Base-by-base conservation (phyloP, 805 yeast species). In the Teunomyces panamensis region DNA sequence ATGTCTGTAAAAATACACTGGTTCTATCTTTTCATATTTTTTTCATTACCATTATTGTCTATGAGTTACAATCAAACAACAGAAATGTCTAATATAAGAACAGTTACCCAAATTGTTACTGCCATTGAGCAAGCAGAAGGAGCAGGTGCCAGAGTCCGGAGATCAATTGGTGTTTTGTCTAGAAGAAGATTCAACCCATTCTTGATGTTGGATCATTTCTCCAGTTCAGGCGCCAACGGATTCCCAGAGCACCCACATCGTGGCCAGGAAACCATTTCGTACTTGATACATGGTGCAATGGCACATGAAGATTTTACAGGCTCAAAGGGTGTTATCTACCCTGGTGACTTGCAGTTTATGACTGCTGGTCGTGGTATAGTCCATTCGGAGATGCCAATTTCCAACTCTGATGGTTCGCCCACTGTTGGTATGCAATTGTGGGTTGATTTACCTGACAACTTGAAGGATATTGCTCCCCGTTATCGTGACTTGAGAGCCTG, bases 311-410 rank as follows among this genome's bases (percentile, higher is more conserved):
- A 90, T 63, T 88, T 89, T 67, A 87, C 95, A 2, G 96, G 96
- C 1, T 71, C 85, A n/a, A 75, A 78, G 45, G 96, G 96, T 47
- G 74, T 87, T 7, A 68, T 90, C 45, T 75, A 79, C 51, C 81
- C 89, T 6, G 96, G 96, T 48, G 97, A 89, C 63, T 71, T 90
- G 55, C 97, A 89, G 65, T 89, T 89, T 65, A 89, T 89, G 96
- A 89, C 96, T 26, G 96, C 96, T 4, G 96, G 96, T 50, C 79
- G 78, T 56, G 97, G 95, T 44, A 81, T 89, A 32, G 87, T 87
- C 46, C 96, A 89, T 64, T 79, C 89, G 2, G 96, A 89, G 62
- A 89, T 89, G 81, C 96, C 96, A 7, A 83, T 83, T 30, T 71
- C 74, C 33, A 67, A 69, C 51, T 72, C 71, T 16, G 53, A 50